phyloP scores from a whole-genome alignment of 2,329 filamentous ascomycete species.

The Diaporthe amygdali region DNA sequence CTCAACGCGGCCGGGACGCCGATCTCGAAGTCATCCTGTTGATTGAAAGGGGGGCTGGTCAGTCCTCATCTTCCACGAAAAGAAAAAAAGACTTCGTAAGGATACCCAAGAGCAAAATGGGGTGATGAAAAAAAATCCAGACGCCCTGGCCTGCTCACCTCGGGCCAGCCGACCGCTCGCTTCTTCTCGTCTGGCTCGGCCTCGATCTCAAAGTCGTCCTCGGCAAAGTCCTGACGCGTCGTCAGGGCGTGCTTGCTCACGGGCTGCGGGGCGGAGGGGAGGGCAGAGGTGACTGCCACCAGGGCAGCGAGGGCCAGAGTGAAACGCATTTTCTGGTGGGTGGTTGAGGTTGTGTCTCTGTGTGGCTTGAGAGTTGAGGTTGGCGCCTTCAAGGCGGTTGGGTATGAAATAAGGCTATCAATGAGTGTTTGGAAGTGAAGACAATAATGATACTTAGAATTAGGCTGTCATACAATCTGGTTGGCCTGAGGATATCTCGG shows the following conservation, averaged over 20 bases:
- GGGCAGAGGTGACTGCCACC: neutral
- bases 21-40: slow-evolving; percentile 1
- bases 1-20: neutral
- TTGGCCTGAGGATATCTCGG: neutral
- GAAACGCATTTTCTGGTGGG: neutral
- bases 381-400: neutral
- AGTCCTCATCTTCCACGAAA: neutral
- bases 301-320: neutral
- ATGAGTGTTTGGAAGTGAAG: neutral
- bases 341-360: neutral
- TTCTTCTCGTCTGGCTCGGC: neutral
- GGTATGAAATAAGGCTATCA: neutral
- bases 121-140: accelerated
- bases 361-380: neutral
- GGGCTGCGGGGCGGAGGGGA: neutral
- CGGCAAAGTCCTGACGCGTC: neutral
- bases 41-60: neutral
- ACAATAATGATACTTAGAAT: neutral
- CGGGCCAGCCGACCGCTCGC: neutral
- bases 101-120: too few relatives aligned
- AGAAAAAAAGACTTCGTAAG: too few relatives aligned
- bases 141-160: too few relatives aligned
- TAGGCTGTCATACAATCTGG: too few relatives aligned
- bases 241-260: neutral
- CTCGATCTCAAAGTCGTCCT: slow-evolving; percentile 1